Base-by-base conservation (phyloP, 129 eudicot genomes). In the Gnaphalium uliginosum region DNA sequence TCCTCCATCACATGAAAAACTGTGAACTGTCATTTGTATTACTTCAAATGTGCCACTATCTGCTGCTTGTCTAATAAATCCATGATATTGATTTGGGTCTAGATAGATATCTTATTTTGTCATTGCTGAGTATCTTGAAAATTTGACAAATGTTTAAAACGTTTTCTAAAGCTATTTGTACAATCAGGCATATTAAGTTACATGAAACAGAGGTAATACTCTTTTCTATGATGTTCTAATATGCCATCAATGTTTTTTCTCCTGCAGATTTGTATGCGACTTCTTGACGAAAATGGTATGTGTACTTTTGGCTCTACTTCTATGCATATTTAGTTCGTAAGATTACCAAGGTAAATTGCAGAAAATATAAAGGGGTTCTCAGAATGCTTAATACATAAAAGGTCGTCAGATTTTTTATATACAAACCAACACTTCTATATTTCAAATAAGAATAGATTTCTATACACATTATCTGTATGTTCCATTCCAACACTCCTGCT, bases 211-310 rank as follows among this genome's bases (percentile, higher is more conserved):
- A 53, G 56, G 25, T 22, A 73, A 11, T 59, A 22, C 8, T 50
- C 33, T 48, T 63, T 10, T 51, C 8, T 29, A 7, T 65, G 35
- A 78, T 41, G 30, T 46, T 33, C 72, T 79, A 27, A 72, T 23
- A 26, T 35, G 46, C 35, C 18, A 48, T 15, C 0, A 21, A 23
- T 51, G 59, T 70, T 70, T 51, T 79, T 27, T 43, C 51, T 5
- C 57, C n/a, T 86, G 80, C 88, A 93, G 98, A 87, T 93, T 90
- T 72, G 96, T 93, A 4, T 93, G 97, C 75, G 69, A 78, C 26
- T 93, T 93, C 80, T 83, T 93, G 81, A 87, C 76, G 84, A 93
- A 82, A 78, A 90, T 93, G 98, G 98, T 93, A 90, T 0, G 68
- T 60, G 10, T 58, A 10, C 59, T 54, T 58, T 69, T 56, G 4